Base-by-base conservation (phyloP, 176 grass and related monocot genomes). In the Musa beccarii region DNA sequence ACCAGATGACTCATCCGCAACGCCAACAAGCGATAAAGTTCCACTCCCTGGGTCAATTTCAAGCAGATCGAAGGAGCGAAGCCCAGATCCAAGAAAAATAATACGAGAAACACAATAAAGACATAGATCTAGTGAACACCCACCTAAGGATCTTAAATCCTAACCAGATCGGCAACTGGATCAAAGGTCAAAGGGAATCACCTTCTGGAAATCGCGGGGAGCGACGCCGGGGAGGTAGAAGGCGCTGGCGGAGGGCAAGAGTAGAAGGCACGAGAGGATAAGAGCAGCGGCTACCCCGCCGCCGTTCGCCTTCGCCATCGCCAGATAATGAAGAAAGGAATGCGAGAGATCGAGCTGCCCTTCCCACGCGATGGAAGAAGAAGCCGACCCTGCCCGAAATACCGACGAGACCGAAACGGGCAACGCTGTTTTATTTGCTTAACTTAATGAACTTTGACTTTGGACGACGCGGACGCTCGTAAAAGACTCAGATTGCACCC, bases 221-320 rank as follows among this genome's bases (percentile, higher is more conserved):
- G 90, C 84, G 22, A 92, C 90, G 71, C 90, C 90, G 59, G 90
- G 90, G 53, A 92, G 87, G 84, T 92, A 92, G 90, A 92, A 92
- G 74, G 80, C 90, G 70, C 51, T 17, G 23, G 80, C 73, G n/a
- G 84, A 79, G 25, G 61, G 49, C 62, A 14, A 51, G 56, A 69
- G 14, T 25, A 77, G 49, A 6, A 69, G 34, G 67, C 50, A 10
- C 2, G 75, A 52, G 1, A 82, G 56, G 54, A 82, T 25, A 24
- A 74, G 3, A 75, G 53, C 68, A 19, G 66, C 68, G 0, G 53
- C 25, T 53, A 68, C 53, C 66, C 57, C 66, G 52, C 64, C 77
- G 23, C 21, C 13, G n/a, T 56, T 70, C 64, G 51, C 65, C 77
- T 69, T 79, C 77, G 52, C 52, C 51, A 79, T 52, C 51, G 52